Evolutionary conservation across 2,329 filamentous ascomycete species (phyloP), one percentile per base, ranked within the genome.

Genomic region (Epichloe brachyelytri): DNA sequence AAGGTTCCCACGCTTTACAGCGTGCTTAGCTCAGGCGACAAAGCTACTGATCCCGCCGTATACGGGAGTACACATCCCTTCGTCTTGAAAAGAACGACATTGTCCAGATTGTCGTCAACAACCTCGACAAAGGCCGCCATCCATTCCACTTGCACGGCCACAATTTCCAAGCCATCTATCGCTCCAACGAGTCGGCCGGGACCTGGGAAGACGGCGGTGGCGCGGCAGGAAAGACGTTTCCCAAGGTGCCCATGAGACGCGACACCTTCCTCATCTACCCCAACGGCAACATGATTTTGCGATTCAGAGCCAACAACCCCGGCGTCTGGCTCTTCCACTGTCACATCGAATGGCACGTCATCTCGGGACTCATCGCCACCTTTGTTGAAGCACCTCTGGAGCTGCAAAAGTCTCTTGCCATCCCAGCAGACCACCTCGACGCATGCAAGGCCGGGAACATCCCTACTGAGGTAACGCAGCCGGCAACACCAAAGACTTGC

Each of bases 1-100:
- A 86, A 87, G 63, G 88, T 94, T 0, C 89, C 88, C 0, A 82
- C 84, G 0, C 73, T 95, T 0, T 94, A 89, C 71, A 88, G 85
- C 0, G 86, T 77, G 1, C 72, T 94, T 3, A 80, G 79, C 0
- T 68, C 80, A 1, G 80, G 79, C 15, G 68, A 86, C 48, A 68
- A 74, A 17, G 77, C 80, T 14, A 72, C 71, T 2, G 73, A 87
- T 54, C 71, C 80, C 0, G 56, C 63, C 2, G 68, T 88, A 4
- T 89, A 89, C 61, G 85, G 85, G 70, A 73, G 17, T 79, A 78
- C 83, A 0, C 76, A 86, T 58, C 67, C 81, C 1, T 77, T 88
- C 58, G 73, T 94, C 3, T 75, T 94, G 12, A 71, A 81, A 77
- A 83, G 55, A 78, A 77, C 51, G 72, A 82, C 53, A 72, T 87